Base-by-base conservation (phyloP, 345 rosid species). In the Dimocarpus longan region DNA sequence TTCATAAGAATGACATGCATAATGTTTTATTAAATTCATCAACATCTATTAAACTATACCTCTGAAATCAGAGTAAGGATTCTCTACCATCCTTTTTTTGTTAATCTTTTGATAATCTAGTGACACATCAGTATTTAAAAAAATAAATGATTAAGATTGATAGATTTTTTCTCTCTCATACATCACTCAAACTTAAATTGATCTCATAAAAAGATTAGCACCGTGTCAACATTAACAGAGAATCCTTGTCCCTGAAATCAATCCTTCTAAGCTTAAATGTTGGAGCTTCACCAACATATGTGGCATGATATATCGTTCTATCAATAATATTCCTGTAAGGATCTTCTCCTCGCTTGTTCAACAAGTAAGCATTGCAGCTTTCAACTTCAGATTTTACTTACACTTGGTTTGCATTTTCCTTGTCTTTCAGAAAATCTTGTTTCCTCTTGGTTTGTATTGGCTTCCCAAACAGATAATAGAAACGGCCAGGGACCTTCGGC, bases 381-480 rank as follows among this genome's bases (percentile, higher is more conserved):
- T 90, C 91, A 3, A 95, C 92, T 75, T 90, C 89, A 1, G 82
- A 89, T 84, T 93, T 90, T 40, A 85, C 84, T 76, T 91, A 93
- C 72, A 93, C 19, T 62, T 67, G 73, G 42, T 74, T 88, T 62
- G 95, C 96, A 1, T 71, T 78, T 70, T 75, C 91, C 87, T 60
- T 86, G 85, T 91, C 88, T 65, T 74, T 80, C 85, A 90, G 82
- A 52, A 85, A 66, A 28, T 86, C 90, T 18, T 86, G 84, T 73
- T 80, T 88, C 18, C 96, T 96, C 67, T 86, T 80, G 32, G 94
- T 88, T 43, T 68, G 60, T 62, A 90, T 82, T 5, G 97, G 92
- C 84, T 91, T 93, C 74, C 96, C 92, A 18, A 95, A 93, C 71
- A 93, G 83, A 80, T n/a, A n/a, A 86, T 91, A 95, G 71, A 88